Evolutionary conservation across 139 green algal genomes (phyloP).

Genomic region (Mychonastes homosphaera): DNA sequence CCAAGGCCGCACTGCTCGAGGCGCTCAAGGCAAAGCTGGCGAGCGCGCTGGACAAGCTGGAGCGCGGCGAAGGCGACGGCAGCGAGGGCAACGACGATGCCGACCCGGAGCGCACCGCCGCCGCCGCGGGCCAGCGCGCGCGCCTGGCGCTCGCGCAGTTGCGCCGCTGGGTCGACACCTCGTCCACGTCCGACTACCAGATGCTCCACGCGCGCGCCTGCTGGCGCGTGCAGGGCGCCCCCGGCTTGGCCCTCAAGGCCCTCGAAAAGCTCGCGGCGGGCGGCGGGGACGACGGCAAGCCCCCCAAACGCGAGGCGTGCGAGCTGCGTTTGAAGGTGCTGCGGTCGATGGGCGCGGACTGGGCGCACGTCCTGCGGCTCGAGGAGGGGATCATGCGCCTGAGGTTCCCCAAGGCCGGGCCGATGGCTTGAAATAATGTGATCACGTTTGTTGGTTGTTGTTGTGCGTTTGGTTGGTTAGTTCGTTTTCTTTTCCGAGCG

Average conservation of each 20-base stretch:
- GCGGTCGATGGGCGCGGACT: slow-evolving; percentile 33
- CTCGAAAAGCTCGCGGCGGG: slow-evolving; percentile 15
- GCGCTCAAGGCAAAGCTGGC: slow-evolving; percentile 40
- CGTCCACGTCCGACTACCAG: slow-evolving; percentile 29
- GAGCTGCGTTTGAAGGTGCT: slow-evolving; percentile 33
- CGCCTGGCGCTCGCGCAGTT: slow-evolving; percentile 30
- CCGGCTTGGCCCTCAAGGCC: background rate
- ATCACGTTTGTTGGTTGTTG: background rate
- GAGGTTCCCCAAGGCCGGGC: slow-evolving; percentile 20
- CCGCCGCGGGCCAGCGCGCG: background rate
- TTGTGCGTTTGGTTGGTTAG: background rate
- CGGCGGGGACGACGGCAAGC: slow-evolving; percentile 29
- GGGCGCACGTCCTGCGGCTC: slow-evolving; percentile 31
- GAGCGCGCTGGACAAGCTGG: slow-evolving; percentile 34
- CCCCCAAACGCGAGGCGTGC: slow-evolving; percentile 23
- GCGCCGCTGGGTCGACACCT: slow-evolving; percentile 53
- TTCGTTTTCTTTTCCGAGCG: no score
- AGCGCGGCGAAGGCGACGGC: background rate
- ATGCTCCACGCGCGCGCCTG: slow-evolving; percentile 41
- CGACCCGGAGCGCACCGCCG: background rate
- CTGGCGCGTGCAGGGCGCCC: background rate
- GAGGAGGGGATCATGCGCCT: slow-evolving; percentile 14
- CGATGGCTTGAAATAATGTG: background rate
- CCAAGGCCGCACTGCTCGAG: slow-evolving; percentile 51
- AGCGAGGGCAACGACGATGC: background rate